Conservation (phyloP, 176 grass and related monocot species). For the Guadua angustifolia region DNA sequence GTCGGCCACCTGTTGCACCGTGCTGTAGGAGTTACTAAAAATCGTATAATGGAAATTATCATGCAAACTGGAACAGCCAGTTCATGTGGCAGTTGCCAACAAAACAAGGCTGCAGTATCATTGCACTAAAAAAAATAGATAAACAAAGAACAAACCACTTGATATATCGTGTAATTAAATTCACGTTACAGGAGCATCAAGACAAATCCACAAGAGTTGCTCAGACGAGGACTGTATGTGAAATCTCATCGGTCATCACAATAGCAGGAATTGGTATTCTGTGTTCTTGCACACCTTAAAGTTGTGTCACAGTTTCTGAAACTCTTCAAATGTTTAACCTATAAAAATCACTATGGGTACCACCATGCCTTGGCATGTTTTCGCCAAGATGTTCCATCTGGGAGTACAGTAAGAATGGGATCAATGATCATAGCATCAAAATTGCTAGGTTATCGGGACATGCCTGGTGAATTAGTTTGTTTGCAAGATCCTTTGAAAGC, state of each 20-base stretch:
- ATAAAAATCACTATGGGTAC: neutral
- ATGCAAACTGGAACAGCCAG: neutral
- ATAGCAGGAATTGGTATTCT: neutral
- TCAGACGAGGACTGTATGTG: neutral
- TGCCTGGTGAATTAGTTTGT: conserved; percentile 66
- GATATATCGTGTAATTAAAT: neutral
- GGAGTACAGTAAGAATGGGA: conserved; percentile 7
- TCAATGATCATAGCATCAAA: neutral
- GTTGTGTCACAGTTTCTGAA: neutral
- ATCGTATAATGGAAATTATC: neutral
- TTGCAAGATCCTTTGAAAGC: conserved; percentile 71
- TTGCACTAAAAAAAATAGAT: neutral
- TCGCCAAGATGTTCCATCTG: no score
- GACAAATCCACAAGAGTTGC: neutral
- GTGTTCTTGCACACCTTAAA: neutral
- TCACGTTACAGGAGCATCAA: neutral
- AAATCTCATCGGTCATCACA: conserved; percentile 3
- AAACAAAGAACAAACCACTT: neutral
- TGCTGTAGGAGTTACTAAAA: no score
- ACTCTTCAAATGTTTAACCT: neutral
- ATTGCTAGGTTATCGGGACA: conserved; percentile 32
- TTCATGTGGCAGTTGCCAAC: neutral
- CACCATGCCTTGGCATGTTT: neutral
- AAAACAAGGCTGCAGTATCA: neutral
- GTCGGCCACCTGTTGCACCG: no score